Percentiles rank a stretch among this genome's conserved stretches.
Evolutionary conservation across 257 asterid species (phyloP).

Genomic region (Solanum chmielewskii): DNA sequence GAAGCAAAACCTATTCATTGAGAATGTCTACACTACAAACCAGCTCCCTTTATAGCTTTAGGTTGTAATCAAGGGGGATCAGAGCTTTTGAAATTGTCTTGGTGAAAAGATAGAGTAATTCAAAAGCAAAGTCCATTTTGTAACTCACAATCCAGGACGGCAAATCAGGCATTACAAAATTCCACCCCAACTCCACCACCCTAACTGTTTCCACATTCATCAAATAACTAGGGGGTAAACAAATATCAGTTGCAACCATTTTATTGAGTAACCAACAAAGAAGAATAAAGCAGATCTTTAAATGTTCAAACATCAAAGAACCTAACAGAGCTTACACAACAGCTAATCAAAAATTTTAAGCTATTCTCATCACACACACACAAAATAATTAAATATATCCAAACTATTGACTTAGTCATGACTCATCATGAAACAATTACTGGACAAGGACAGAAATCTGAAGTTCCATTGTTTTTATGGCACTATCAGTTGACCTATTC

Average conservation of each 20-base stretch:
- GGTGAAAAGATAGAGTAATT: neutral
- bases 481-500: neutral
- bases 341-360: neutral
- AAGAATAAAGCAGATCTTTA: neutral
- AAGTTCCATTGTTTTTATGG: neutral
- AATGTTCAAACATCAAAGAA: neutral
- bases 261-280: neutral
- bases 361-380: neutral
- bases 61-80: neutral
- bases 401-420: neutral
- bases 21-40: neutral
- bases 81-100: neutral
- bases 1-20: neutral
- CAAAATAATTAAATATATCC: neutral
- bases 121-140: neutral
- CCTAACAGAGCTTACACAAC: neutral
- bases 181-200: neutral
- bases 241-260: neutral
- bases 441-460: neutral
- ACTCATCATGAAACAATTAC: neutral
- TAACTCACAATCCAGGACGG: neutral
- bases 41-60: neutral
- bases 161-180: neutral
- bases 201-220: neutral
- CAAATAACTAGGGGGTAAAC: neutral